Evolutionary conservation across 139 green algal genomes (phyloP), one percentile per base, ranked within the genome.

Genomic region (Micractinium sp.): DNA sequence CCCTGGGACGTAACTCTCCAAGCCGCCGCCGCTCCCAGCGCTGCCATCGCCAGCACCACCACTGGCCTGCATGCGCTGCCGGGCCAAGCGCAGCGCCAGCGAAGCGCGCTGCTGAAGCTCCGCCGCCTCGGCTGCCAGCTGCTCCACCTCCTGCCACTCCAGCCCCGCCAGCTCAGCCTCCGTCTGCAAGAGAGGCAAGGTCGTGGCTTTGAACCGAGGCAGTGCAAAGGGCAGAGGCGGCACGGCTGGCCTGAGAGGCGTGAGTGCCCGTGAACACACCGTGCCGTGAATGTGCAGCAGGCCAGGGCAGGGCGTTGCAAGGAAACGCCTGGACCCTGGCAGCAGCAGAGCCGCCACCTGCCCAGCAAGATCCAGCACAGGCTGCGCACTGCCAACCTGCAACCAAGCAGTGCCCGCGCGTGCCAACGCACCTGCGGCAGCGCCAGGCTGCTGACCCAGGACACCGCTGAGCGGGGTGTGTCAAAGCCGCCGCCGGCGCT

Each of bases 111-210:
- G 14, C 71, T 78, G 75, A 36, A 90, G 78, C 47, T 60, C 56
- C 0, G 63, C 87, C 29, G 87, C 87, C 53, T 90, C 87, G 5
- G 60, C 78, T 41, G 82, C 87, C 81, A 90, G 79, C 56, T n/a
- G 36, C n/a, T 76, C 56, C 73, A 90, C 61, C 53, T 90, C 73
- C 19, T 60, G 23, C 12, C 69, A 27, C 35, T 90, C 87, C 87
- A 90, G 69, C 61, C 35, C 18, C 22, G 86, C 76, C 87, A 90
- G 56, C 53, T 89, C 69, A 7, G 74, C 77, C 56, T 84, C 47
- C 7, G 75, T 81, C 56, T 85, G 69, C n/a, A 56, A 56, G 47
- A 56, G 47, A 56, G n/a, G n/a, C n/a, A n/a, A n/a, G n/a, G n/a
- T n/a, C n/a, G n/a, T n/a, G n/a, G n/a, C n/a, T n/a, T n/a, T n/a